Base-by-base conservation (phyloP, 768 basidiomycete species). In the Trichaptum fuscoviolaceum region DNA sequence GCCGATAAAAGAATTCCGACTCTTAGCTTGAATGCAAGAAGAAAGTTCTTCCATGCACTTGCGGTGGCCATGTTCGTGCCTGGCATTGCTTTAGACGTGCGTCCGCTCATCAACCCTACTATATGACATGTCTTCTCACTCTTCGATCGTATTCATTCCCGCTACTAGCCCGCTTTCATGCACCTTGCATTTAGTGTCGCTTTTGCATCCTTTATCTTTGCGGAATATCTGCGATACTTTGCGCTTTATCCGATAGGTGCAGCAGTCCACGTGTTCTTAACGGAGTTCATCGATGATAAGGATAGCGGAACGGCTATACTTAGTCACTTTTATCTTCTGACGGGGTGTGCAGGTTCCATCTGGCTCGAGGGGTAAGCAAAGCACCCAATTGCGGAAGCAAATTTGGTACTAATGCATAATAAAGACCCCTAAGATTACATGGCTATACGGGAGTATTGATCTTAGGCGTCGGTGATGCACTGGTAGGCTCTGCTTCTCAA, bases 201-300 rank as follows among this genome's bases (percentile, higher is more conserved):
- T 1, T 99, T 99, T 76, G 90, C 97, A 9, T 77, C 94, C 69
- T 99, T 99, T 80, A 93, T 89, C 25, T 98, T 99, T 75, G 89
- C 93, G 66, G 97, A 99, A 79, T 99, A 98, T 80, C 86, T 98
- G 69, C 93, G 97, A 67, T 99, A 98, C 77, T 99, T 99, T 77
- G 97, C 97, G 42, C 85, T 99, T 62, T 98, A 97, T 78, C 97
- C 97, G 2, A 92, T 98, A 71, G 95, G 95, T 17, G 96, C 92
- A 10, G 81, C 87, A 12, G 87, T 99, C 23, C 97, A 99, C 77
- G 79, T 98, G 65, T 99, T 99, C 77, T 88, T 99, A 87, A 92
- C 91, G 78, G 97, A 99, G 75, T 99, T 99, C 74, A 81, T 99
- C 75, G 97, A 99, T 78, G 84, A 90, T 71, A 93, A 93, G 78